These are phyloP conservation scores for Picea sitchensis DNA, from an alignment of 75 land plant species.

Conservation along the genomic window DNA sequence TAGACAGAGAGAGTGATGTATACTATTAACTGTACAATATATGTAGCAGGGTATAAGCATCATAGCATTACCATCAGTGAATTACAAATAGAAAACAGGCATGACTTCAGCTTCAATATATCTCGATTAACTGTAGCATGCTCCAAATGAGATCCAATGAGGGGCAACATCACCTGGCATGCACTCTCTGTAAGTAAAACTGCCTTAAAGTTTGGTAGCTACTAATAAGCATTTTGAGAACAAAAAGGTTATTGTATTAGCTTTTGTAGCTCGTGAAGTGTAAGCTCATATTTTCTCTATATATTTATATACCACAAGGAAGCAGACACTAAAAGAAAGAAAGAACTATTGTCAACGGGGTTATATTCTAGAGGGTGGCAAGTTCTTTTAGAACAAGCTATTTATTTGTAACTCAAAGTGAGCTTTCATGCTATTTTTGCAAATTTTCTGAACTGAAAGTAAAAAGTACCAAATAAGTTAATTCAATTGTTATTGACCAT, in stretches of 20 bases:
- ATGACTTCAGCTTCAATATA: constrained; percentile 50
- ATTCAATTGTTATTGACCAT: neutral
- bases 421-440: neutral
- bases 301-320: no score
- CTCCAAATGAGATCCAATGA: constrained; percentile 32
- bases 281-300: neutral
- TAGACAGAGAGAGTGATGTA: neutral
- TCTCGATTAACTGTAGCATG: constrained; percentile 29
- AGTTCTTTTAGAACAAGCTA: neutral
- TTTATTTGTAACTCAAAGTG: neutral
- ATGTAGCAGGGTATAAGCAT: neutral
- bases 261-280: neutral
- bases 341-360: no score
- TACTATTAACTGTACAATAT: neutral
- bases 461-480: neutral
- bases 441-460: neutral
- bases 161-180: constrained; percentile 39
- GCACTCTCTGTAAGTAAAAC: neutral
- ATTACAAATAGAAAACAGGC: constrained; percentile 61
- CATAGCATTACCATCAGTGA: constrained; percentile 49
- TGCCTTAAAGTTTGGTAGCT: neutral
- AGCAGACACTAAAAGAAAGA: no score
- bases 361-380: neutral
- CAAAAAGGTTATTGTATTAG: neutral
- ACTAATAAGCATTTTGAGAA: neutral